A percentile compares a stretch with the other conserved stretches of the same genome.
Conservation (phyloP, 164 flowering plant species). For the Paratinospora sagittata region DNA sequence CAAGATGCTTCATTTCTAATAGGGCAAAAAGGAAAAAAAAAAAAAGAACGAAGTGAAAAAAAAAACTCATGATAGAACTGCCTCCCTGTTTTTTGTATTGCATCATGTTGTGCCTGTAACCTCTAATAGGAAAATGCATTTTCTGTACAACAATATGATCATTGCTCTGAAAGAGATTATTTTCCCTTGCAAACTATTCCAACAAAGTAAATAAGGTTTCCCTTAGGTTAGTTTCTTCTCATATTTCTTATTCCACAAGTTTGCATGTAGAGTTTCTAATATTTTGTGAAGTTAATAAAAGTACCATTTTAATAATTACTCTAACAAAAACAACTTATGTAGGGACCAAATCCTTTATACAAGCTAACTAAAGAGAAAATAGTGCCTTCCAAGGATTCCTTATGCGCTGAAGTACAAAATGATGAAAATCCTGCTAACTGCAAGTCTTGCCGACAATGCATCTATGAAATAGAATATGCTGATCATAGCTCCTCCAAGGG, state of each 20-base stretch:
- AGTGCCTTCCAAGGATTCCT: constrained; percentile 40
- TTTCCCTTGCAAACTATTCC: not conserved
- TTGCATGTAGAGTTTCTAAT: not conserved
- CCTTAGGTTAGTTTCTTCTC: not conserved
- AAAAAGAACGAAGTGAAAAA: too few species aligned
- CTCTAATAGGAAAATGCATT: not conserved
- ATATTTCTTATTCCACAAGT: not conserved
- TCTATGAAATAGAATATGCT: constrained; percentile 78
- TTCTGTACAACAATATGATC: not conserved
- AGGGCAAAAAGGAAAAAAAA: too few species aligned
- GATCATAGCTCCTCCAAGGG: constrained; percentile 78
- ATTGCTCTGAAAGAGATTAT: not conserved
- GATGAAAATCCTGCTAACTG: constrained; percentile 26
- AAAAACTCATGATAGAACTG: not conserved
- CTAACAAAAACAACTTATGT: constrained; percentile 23
- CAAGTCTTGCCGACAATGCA: constrained; percentile 59
- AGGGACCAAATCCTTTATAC: constrained; percentile 76
- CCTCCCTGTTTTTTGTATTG: not conserved
- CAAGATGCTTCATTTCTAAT: constrained; percentile 8
- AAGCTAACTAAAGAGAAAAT: constrained; percentile 46
- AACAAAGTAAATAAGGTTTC: not conserved
- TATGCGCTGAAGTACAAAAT: constrained; percentile 51
- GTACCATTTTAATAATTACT: constrained; percentile 4
- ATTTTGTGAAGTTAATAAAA: not conserved
- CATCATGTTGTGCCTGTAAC: not conserved